Base-by-base conservation (phyloP, 345 rosid species). In the Eucalyptus curtisii region DNA sequence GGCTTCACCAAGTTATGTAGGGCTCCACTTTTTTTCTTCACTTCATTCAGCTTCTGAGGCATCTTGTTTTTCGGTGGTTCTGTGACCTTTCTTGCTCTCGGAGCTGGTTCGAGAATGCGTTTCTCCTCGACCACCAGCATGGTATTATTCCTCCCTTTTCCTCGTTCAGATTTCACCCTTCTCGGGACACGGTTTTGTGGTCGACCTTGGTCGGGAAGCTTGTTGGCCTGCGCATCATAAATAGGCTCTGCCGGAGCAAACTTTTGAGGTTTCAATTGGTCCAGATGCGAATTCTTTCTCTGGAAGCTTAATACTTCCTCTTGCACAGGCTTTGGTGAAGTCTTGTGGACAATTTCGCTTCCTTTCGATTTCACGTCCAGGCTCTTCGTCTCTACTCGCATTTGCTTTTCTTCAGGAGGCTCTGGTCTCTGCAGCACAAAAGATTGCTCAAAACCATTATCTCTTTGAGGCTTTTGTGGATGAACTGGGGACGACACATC, bases 31-130 rank as follows among this genome's bases (percentile, higher is more conserved):
- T 88, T 90, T 84, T 90, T 92, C 53, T 89, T 89, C 25, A 88
- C 91, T 91, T 95, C 95, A 45, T 90, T 89, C 49, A 91, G 92
- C 90, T 92, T 93, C 88, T 84, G 88, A 52, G 90, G 91, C 79
- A 88, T 89, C 68, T 90, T 92, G 68, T 87, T 53, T 90, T 90
- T 91, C 40, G 87, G 90, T 30, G 86, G 86, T 79, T 90, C 92
- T 50, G 87, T 47, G 33, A 87, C 90, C 87, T 87, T 92, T 44
- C 90, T 87, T 86, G 92, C 92, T 89, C 88, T 82, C 15, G 47
- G 57, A 25, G 89, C 87, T 89, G 82, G 89, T 66, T 68, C 88
- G 17, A 59, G 92, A 88, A 71, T 90, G 40, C 87, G 89, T 89
- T 90, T 91, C 87, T 91, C 92, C 86, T 93, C 89, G 88, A 84